Evolutionary conservation across 306 rosid genomes (phyloP).

Genomic region (Vigna radiata): DNA sequence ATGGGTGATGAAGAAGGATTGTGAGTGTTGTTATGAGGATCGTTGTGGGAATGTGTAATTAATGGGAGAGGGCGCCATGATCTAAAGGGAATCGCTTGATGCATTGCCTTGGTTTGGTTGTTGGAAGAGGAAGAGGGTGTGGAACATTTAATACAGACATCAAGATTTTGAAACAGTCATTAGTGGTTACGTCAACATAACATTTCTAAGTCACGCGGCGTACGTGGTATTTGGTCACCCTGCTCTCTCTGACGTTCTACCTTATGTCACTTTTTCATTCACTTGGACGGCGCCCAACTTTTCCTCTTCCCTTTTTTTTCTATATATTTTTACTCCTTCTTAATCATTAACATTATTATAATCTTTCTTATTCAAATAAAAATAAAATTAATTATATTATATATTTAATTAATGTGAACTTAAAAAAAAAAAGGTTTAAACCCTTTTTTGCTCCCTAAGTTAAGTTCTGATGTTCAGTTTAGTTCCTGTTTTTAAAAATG

Average conservation of each 20-base stretch:
- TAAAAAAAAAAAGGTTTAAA: too few species aligned
- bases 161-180: slow-evolving; percentile 38
- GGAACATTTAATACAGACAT: background rate
- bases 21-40: background rate
- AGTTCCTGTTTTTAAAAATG: too few species aligned
- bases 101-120: slow-evolving; percentile 48
- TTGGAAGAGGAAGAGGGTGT: background rate
- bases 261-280: slow-evolving; percentile 36
- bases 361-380: too few species aligned
- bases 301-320: background rate
- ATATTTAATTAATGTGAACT: too few species aligned
- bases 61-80: slow-evolving; percentile 56
- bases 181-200: slow-evolving; percentile 48
- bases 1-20: background rate
- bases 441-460: too few species aligned
- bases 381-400: too few species aligned
- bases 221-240: slow-evolving; percentile 43
- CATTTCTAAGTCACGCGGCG: slow-evolving; percentile 37
- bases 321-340: background rate
- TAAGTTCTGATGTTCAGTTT: too few species aligned
- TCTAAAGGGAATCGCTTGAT: slow-evolving; percentile 76
- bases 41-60: background rate
- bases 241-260: slow-evolving; percentile 47
- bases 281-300: slow-evolving; percentile 52
- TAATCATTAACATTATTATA: background rate